Percentiles rank a stretch among this genome's conserved stretches.
phyloP scores from a whole-genome alignment of 1,139 yeast genomes.

The Arxiozyma telluris region DNA sequence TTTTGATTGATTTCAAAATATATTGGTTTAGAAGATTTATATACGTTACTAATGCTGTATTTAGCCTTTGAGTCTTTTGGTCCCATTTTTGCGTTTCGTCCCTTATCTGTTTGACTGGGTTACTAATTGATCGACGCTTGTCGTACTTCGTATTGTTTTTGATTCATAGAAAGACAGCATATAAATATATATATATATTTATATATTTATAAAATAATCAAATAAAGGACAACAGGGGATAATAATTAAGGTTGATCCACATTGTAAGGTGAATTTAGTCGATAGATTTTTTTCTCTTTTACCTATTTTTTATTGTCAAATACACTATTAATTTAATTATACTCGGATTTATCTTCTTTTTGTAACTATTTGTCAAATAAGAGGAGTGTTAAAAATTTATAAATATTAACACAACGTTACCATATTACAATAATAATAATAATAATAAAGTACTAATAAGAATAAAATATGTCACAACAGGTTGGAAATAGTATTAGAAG shows the following conservation, averaged over 20 bases:
- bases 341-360: background rate
- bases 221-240: background rate
- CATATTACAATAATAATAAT: background rate
- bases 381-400: background rate
- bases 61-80: too few relatives aligned
- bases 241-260: too few relatives aligned
- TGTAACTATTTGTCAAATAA: background rate
- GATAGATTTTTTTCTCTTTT: too few relatives aligned
- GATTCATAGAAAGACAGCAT: background rate
- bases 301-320: background rate
- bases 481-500: conserved; percentile 12
- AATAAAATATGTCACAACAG: conserved; percentile 11
- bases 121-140: too few relatives aligned
- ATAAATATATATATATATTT: background rate
- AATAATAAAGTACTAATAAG: background rate
- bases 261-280: background rate
- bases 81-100: too few relatives aligned
- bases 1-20: too few relatives aligned
- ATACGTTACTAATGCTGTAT: too few relatives aligned
- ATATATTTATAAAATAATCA: background rate
- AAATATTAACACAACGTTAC: background rate
- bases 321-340: background rate
- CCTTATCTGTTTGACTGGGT: too few relatives aligned
- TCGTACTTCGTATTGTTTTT: too few relatives aligned
- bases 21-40: too few relatives aligned